A percentile compares a stretch with the other conserved stretches of the same genome.
phyloP scores from a whole-genome alignment of 1,284 basidiomycete genomes.

The Phenoliferia sp. region DNA sequence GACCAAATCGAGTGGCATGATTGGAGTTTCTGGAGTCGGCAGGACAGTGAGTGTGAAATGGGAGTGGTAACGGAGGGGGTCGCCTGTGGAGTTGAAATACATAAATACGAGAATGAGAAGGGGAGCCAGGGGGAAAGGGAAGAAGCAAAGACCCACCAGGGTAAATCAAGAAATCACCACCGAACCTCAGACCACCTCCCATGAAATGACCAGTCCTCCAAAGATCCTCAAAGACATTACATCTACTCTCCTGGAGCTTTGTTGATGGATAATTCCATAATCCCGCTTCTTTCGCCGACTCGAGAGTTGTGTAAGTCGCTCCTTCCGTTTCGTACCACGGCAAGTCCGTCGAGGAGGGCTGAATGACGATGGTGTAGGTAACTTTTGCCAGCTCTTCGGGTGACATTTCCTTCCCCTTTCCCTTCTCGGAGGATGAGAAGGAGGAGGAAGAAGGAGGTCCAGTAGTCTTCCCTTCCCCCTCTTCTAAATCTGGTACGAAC shows the following conservation, averaged over 20 bases:
- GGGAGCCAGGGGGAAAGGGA: not conserved
- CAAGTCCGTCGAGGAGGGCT: conserved; percentile 56
- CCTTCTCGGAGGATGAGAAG: not conserved
- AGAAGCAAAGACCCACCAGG: conserved; percentile 60
- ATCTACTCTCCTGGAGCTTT: conserved; percentile 60
- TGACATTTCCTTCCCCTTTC: not conserved
- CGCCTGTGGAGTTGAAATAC: conserved; percentile 54
- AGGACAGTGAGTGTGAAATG: conserved; percentile 87
- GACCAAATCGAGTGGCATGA: conserved; percentile 85
- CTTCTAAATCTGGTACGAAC: not conserved
- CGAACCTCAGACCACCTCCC: conserved; percentile 85
- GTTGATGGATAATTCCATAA: conserved; percentile 72
- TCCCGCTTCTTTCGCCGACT: conserved; percentile 58
- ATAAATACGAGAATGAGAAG: not conserved
- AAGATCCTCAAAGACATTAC: conserved; percentile 67
- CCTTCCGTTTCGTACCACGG: conserved; percentile 54
- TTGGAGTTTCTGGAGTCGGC: conserved; percentile 55
- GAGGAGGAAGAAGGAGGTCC: not conserved
- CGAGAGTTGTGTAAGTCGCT: conserved; percentile 55
- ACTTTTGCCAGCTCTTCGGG: conserved; percentile 10
- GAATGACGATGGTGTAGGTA: conserved; percentile 40
- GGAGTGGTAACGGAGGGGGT: conserved; percentile 92
- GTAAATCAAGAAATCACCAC: conserved; percentile 92
- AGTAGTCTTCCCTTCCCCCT: not conserved
- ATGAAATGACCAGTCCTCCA: conserved; percentile 78